Conservation (phyloP, 1,284 basidiomycete species). For the Spongiforma sp. region DNA sequence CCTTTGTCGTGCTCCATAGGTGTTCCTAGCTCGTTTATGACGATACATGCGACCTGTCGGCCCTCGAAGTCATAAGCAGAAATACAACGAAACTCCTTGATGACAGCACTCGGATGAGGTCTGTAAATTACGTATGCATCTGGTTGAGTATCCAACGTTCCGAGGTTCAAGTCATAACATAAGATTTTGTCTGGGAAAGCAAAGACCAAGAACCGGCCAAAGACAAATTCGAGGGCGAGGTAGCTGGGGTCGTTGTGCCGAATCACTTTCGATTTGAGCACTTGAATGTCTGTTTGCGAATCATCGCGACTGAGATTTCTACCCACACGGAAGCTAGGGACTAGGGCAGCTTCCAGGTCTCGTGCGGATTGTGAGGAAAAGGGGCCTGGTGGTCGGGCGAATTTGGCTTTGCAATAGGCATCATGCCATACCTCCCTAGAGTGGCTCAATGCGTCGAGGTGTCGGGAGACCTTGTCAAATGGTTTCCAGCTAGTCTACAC, state of each 20-base stretch:
- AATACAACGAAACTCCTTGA: constrained; percentile 14
- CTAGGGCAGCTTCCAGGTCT: constrained; percentile 20
- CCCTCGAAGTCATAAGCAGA: constrained; percentile 26
- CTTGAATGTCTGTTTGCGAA: background rate
- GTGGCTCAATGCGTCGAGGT: constrained; percentile 11
- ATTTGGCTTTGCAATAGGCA: constrained; percentile 17
- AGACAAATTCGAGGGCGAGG: constrained; percentile 10
- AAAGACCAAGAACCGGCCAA: constrained; percentile 23
- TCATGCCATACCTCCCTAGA: constrained; percentile 19
- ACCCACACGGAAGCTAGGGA: constrained; percentile 11
- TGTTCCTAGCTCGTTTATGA: constrained; percentile 13
- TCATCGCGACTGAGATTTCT: constrained; percentile 4
- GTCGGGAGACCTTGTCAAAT: constrained; percentile 30
- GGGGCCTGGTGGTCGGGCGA: constrained; percentile 25
- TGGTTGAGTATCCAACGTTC: constrained; percentile 11
- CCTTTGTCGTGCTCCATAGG: background rate
- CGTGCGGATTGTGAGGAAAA: constrained; percentile 17
- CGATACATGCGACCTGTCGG: constrained; percentile 21
- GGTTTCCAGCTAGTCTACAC: too few species aligned
- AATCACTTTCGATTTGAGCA: constrained; percentile 11
- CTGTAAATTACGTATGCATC: constrained; percentile 17
- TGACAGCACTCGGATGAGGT: background rate
- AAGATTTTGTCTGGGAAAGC: constrained; percentile 17
- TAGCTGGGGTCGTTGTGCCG: constrained; percentile 16
- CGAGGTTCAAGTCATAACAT: constrained; percentile 24